Evolutionary conservation across 1,284 basidiomycete genomes (phyloP).

Genomic region (Sanghuangporus baumii): DNA sequence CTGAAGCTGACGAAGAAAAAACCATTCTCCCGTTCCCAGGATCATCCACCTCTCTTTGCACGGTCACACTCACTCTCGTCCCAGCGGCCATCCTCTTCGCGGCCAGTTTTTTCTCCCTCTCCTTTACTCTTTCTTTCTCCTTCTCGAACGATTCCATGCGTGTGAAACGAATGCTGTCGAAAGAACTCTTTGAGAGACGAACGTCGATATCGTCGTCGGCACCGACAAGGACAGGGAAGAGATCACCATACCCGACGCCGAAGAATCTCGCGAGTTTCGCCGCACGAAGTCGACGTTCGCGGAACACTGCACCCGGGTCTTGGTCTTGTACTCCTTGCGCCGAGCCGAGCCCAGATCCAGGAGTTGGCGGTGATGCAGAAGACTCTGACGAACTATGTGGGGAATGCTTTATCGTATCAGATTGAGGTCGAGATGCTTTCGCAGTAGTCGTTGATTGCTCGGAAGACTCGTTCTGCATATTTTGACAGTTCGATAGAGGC

Average conservation of each 20-base stretch:
- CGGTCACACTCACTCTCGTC: conserved; percentile 10
- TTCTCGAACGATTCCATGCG: neutral
- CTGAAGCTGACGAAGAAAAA: neutral
- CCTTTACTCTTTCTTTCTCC: neutral
- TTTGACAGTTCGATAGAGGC: neutral
- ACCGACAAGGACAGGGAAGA: conserved; percentile 21
- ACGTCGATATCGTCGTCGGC: neutral
- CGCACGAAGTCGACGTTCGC: conserved; percentile 40
- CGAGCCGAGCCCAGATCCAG: neutral
- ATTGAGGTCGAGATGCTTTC: neutral
- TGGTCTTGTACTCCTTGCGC: neutral
- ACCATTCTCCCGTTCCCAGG: neutral
- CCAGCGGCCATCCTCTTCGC: neutral
- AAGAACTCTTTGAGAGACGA: neutral
- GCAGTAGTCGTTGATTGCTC: neutral
- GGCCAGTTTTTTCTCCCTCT: neutral
- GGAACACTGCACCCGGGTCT: conserved; percentile 26
- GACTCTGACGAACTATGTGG: neutral
- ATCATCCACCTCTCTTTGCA: conserved; percentile 10
- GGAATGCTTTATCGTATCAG: neutral
- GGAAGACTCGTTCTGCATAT: neutral
- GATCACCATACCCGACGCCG: conserved; percentile 47
- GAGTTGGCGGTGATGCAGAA: neutral
- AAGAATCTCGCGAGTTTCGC: conserved; percentile 55
- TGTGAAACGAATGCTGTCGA: neutral